Evolutionary conservation across 208 protist genomes (phyloP), one percentile per base, ranked within the genome.

Genomic region (Leishmania amazonensis): DNA sequence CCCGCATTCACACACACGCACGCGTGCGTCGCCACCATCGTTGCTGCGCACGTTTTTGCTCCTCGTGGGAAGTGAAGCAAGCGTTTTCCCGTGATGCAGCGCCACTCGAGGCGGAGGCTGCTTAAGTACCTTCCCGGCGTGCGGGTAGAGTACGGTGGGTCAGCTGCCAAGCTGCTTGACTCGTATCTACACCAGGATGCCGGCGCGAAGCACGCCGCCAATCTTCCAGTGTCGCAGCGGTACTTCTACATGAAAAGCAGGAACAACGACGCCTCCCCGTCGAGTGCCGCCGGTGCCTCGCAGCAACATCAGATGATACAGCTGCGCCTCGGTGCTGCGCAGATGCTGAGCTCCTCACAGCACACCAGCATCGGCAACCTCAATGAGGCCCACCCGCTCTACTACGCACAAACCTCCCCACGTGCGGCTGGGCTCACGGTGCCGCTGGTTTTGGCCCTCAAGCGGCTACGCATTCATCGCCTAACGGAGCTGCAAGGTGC

Each of bases 401-500:
- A 89, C 81, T 98, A 88, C 81, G 89, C 93, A 0, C 91, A 95
- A 81, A 95, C 92, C 6, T 87, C 87, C 9, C 93, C 92, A 21
- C 87, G 90, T 13, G 87, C 86, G 71, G 91, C 93, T 1, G 95
- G 95, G 35, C 88, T 98, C 28, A 94, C 91, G 74, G 86, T 89
- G 31, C 89, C 90, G 67, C 91, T 98, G 17, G 89, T 95, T 60
- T 40, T 91, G 40, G 88, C 92, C 24, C 83, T 98, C 51, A 85
- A 92, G 58, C 84, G 88, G n/a, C 83, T 98, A 49, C 79, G 85
- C 35, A 98, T 98, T 79, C 74, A 65, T 53, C 89, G 87, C 13
- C 88, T 98, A 21, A 98, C 95, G 24, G 92, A 95, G 80, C 84
- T 98, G 75, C 95, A 98, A 72, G 95, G 95, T 2, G 95, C 95